Conservation (phyloP, 1,284 basidiomycete species). For the Sutorius eximius region DNA sequence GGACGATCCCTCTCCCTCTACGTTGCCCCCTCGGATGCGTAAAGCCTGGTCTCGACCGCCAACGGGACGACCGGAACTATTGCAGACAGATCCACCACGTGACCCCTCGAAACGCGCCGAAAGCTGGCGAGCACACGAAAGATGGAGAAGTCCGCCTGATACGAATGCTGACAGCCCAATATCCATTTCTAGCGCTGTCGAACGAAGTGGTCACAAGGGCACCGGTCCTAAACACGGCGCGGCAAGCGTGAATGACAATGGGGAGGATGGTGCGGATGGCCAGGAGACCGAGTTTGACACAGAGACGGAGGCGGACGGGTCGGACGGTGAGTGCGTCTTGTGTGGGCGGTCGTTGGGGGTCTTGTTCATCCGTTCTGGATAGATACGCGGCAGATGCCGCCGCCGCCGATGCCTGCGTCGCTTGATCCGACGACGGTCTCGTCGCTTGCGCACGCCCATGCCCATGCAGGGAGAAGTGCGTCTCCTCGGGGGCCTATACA, state of each 20-base stretch:
- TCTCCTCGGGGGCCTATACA: slow-evolving; percentile 21
- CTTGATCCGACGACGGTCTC: slow-evolving; percentile 40
- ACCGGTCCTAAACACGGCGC: background rate
- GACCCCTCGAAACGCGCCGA: slow-evolving; percentile 4
- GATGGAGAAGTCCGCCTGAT: slow-evolving; percentile 17
- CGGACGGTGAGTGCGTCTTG: slow-evolving; percentile 28
- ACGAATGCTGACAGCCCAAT: slow-evolving; percentile 21
- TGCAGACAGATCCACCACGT: background rate
- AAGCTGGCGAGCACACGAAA: slow-evolving; percentile 12
- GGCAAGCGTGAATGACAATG: slow-evolving; percentile 6
- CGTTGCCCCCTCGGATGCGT: slow-evolving; percentile 64
- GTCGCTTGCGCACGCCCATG: slow-evolving; percentile 26
- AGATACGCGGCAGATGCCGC: slow-evolving; percentile 44
- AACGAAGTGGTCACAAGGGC: slow-evolving; percentile 1
- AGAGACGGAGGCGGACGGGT: slow-evolving; percentile 34
- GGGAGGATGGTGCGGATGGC: slow-evolving; percentile 23
- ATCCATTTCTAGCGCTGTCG: slow-evolving; percentile 9
- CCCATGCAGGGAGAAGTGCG: slow-evolving; percentile 13
- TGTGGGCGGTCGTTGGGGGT: background rate
- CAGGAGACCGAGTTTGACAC: slow-evolving; percentile 36
- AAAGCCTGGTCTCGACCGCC: slow-evolving; percentile 48
- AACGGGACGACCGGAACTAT: slow-evolving; percentile 5
- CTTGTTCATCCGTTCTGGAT: slow-evolving; percentile 6
- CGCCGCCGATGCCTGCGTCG: slow-evolving; percentile 46
- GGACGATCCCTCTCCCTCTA: slow-evolving; percentile 1